Evolutionary conservation across 805 yeast species (phyloP).

Genomic region (Suhomyces prunicola): DNA sequence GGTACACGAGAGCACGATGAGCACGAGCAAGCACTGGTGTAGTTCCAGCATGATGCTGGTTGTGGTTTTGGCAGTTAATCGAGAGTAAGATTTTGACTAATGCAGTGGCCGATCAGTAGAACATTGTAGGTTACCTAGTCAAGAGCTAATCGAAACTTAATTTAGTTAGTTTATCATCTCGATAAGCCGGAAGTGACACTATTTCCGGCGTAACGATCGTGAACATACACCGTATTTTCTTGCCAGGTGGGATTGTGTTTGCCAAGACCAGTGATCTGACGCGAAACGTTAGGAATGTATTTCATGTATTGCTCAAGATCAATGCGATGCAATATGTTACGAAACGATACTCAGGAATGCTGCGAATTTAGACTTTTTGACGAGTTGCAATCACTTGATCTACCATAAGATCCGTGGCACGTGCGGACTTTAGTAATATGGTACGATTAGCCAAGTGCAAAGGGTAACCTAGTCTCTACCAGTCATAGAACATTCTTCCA

Average conservation of each 20-base stretch:
- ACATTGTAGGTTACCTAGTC: not conserved
- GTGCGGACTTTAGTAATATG: too few species aligned
- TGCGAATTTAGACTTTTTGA: not conserved
- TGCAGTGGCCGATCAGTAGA: not conserved
- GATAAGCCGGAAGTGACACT: not conserved
- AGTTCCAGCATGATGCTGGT: too few species aligned
- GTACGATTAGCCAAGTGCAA: too few species aligned
- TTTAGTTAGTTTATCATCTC: not conserved
- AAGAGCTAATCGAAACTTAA: not conserved
- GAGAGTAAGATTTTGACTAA: too few species aligned
- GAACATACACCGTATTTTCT: too few species aligned
- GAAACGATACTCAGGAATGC: not conserved
- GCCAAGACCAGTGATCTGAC: not conserved
- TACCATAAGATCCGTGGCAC: too few species aligned
- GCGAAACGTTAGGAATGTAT: not conserved
- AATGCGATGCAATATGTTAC: too few species aligned
- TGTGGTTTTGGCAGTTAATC: too few species aligned
- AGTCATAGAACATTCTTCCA: too few species aligned
- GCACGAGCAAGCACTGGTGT: not conserved
- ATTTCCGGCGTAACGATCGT: not conserved
- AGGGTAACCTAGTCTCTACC: too few species aligned
- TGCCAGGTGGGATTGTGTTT: not conserved
- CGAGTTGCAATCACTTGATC: not conserved
- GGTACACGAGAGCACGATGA: not conserved
- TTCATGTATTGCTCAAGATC: not conserved